Evolutionary conservation across 1,284 basidiomycete genomes (phyloP), one percentile per base, ranked within the genome.

Genomic region (Sphagnurus paluster): DNA sequence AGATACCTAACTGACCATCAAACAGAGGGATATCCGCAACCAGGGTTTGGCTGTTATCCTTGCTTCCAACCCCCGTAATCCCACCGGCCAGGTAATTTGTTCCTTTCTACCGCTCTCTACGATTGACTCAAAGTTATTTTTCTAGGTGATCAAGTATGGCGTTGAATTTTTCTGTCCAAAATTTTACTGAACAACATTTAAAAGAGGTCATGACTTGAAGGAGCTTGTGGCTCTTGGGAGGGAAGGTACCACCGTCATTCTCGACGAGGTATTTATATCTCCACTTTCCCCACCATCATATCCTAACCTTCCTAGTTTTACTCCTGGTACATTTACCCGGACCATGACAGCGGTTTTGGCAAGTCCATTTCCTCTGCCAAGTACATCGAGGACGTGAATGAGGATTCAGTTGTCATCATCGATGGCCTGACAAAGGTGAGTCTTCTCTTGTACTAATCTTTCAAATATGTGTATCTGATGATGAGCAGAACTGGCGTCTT

Each of bases 291-390:
- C 35, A 23, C 33, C 25, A 16, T 8, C 30, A 34, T 47, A 36
- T 10, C 13, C 43, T 47, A 8, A 44, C 9, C 8, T 13, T 11
- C 5, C 5, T 46, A 91, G 84, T 93, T 93, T 67, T 94, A 93
- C 64, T 90, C 88, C 7, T 92, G 91, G 90, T 94, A 95, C 65
- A 82, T 91, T 50, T 97, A 95, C 65, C 86, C 84, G 14, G 89
- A 93, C 41, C 69, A 84, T 53, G 82, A 84, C 10, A 73, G 77
- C 38, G 87, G 92, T 50, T 75, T 74, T 39, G 93, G 93, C 11
- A 82, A 84, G 53, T 86, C 87, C 13, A 68, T 96, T 23, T 93
- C 90, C 8, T 89, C 88, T 0, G 93, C 93, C 0, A 77, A 77
- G 56, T 94, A 87, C 57, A 75, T 97, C 35, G 82, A 94, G 19